Conservation (phyloP, 805 yeast species). For the Grigorovia humatica region DNA sequence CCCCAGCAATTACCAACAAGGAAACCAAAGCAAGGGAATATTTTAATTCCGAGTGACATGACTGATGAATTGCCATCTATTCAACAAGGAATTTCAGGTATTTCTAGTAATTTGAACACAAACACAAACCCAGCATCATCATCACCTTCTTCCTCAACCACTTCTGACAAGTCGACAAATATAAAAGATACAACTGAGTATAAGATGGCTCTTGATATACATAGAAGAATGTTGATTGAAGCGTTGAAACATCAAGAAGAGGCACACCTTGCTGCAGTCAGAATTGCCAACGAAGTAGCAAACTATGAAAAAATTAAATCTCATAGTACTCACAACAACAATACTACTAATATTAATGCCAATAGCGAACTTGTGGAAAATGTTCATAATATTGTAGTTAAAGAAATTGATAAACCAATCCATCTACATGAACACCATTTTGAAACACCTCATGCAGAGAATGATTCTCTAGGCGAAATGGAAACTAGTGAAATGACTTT, state of each 20-base stretch:
- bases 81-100: constrained; percentile 52
- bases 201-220: constrained; percentile 47
- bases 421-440: constrained; percentile 52
- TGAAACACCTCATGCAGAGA: constrained; percentile 6
- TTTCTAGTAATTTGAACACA: constrained; percentile 8
- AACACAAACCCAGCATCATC: too few relatives aligned
- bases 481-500: constrained; percentile 24
- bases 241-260: constrained; percentile 65
- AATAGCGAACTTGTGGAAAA: neutral
- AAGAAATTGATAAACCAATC: constrained; percentile 58
- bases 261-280: constrained; percentile 61
- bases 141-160: constrained; percentile 23
- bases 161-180: constrained; percentile 6
- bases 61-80: constrained; percentile 49
- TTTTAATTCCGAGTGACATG: constrained; percentile 57
- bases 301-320: constrained; percentile 19
- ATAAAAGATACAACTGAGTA: constrained; percentile 33
- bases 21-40: constrained; percentile 71
- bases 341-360: neutral
- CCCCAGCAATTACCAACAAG: constrained; percentile 91
- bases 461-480: constrained; percentile 4
- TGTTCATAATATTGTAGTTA: neutral
- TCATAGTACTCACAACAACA: neutral
- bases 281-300: constrained; percentile 57
- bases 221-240: constrained; percentile 43